Percentiles rank a stretch among this genome's conserved stretches.
phyloP scores from a whole-genome alignment of 208 protist genomes.

The Crithidia mellificae region DNA sequence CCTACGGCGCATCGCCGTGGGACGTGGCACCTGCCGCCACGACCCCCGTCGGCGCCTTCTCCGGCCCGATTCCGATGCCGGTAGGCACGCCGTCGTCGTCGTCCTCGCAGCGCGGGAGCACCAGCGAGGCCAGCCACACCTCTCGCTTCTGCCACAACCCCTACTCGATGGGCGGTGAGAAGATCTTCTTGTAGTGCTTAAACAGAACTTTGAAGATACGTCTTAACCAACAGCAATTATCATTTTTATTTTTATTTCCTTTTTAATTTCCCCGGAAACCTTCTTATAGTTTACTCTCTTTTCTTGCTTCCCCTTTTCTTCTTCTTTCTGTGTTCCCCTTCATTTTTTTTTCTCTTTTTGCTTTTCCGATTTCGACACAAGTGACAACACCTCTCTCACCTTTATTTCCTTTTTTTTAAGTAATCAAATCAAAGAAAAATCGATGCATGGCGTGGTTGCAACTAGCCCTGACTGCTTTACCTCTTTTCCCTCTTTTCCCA shows the following conservation, averaged over 20 bases:
- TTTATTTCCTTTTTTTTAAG: neutral
- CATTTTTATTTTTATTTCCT: slow-evolving; percentile 4
- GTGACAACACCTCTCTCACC: neutral
- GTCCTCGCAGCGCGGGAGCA: slow-evolving; percentile 20
- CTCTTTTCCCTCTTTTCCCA: too few relatives aligned
- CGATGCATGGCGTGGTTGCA: neutral
- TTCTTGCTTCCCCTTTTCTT: slow-evolving; percentile 10
- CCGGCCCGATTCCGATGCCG: neutral
- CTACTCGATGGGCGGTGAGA: slow-evolving; percentile 24
- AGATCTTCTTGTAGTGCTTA: slow-evolving; percentile 15
- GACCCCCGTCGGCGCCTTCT: slow-evolving; percentile 3
- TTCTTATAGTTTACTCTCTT: neutral
- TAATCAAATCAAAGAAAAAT: neutral
- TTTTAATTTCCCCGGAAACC: too few relatives aligned
- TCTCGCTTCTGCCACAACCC: slow-evolving; percentile 36
- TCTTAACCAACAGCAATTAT: neutral
- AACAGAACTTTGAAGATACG: too few relatives aligned
- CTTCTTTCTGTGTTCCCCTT: neutral
- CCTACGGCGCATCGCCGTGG: slow-evolving; percentile 16
- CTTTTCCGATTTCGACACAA: neutral
- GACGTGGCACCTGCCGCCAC: slow-evolving; percentile 3
- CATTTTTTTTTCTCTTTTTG: slow-evolving; percentile 14
- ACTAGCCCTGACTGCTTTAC: neutral
- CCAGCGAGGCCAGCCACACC: slow-evolving; percentile 16
- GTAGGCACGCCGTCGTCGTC: slow-evolving; percentile 16